Evolutionary conservation across 2,329 filamentous ascomycete genomes (phyloP), one percentile per base, ranked within the genome.

Genomic region (Pseudogymnoascus sp.): DNA sequence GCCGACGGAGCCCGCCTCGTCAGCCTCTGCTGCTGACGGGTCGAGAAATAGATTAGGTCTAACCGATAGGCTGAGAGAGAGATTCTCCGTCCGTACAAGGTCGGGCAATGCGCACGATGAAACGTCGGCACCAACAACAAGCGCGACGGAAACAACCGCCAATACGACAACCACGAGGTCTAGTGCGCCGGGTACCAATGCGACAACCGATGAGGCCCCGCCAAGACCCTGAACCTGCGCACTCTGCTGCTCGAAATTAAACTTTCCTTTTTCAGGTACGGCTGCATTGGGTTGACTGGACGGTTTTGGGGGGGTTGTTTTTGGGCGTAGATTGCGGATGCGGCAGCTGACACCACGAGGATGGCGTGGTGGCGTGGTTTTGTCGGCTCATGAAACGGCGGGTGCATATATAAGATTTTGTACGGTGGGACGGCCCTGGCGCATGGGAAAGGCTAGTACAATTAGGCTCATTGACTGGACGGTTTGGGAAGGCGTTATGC

Each of bases 371-470:
- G 26, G 50, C 50, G 50, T 57, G 26, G 50, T 26, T 7, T 33
- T 57, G 50, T 57, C 50, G 28, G 50, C 50, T 57, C 26, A 57
- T 57, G 47, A 57, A 57, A 57, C 50, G 50, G 28, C 50, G 50
- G 50, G 50, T 33, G 50, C 28, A 57, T 57, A 57, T 57, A 57
- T 57, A 33, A 57, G 28, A 21, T 33, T 57, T 57, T 19, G 26
- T 57, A 13, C 50, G n/a, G 50, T 57, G 50, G 50, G 50, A 57
- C 50, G 50, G 50, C 50, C 50, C 50, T 57, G 50, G 50, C 50
- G 28, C 9, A 31, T 57, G 50, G 50, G 50, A 57, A 33, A n/a
- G 50, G 50, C 50, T 57, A 57, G 50, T 57, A 57, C 50, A 57
- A 57, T 57, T 57, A 57, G 50, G 50, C 50, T 57, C 50, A 57